Evolutionary conservation across 495 filamentous ascomycete species (phyloP).

Genomic region (Sphaerosporella brunnea): DNA sequence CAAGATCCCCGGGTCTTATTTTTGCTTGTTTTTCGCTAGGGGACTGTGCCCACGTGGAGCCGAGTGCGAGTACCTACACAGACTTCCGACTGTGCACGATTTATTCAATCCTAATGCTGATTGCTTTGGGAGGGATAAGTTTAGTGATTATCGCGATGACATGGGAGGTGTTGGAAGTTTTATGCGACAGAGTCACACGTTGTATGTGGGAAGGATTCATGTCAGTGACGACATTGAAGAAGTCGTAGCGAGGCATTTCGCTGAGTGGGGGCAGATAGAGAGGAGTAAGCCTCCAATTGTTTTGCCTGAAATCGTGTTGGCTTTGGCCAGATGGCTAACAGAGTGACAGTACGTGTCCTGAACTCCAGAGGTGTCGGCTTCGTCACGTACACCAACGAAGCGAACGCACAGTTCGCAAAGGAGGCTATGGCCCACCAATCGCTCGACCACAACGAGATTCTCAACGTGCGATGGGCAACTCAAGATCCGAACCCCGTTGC

Average conservation of each 20-base stretch:
- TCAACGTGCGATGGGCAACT: conserved; percentile 95
- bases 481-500: conserved; percentile 89
- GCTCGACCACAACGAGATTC: conserved; percentile 70
- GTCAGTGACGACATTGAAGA: conserved; percentile 95
- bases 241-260: conserved; percentile 80
- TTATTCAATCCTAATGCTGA: conserved; percentile 79
- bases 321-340: too few species aligned
- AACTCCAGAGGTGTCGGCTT: conserved; percentile 80
- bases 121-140: conserved; percentile 81
- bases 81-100: conserved; percentile 65
- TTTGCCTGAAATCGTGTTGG: too few species aligned
- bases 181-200: conserved; percentile 77
- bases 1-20: conserved; percentile 58
- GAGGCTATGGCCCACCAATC: conserved; percentile 80
- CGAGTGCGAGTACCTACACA: conserved; percentile 88
- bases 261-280: conserved; percentile 85
- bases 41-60: conserved; percentile 69
- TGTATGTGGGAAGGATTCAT: conserved; percentile 85
- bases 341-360: conserved; percentile 52
- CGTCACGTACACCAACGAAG: conserved; percentile 71
- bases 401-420: conserved; percentile 80
- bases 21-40: conserved; percentile 80
- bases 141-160: conserved; percentile 74
- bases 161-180: conserved; percentile 93
- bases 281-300: conserved; percentile 34